Evolutionary conservation across 768 basidiomycete species (phyloP), one percentile per base, ranked within the genome.

Genomic region (Xerocomus spinulosus): DNA sequence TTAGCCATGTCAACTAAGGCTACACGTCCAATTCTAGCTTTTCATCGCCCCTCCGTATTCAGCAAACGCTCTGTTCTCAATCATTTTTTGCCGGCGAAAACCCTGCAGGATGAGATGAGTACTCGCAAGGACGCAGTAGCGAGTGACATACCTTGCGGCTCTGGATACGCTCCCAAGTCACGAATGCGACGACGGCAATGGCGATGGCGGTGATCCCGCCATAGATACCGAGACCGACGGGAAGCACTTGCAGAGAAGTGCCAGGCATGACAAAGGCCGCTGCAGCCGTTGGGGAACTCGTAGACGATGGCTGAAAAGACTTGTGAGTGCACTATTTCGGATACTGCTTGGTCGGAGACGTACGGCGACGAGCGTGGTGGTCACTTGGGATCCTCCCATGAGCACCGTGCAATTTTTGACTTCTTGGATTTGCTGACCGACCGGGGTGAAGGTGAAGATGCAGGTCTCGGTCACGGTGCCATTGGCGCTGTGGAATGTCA

Each of bases 201-300:
- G 85, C 86, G 57, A 93, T 84, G 8, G 85, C 85, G 25, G 88
- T 88, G 50, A 95, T 84, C 53, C 89, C 90, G 38, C 84, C 87
- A 60, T 87, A 92, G 9, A 93, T 77, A 43, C 85, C 87, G 35
- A 92, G 75, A 54, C 90, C 90, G 53, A 92, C 82, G 0, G 90
- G 90, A 28, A 91, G 73, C 4, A 92, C 89, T 34, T 80, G 77
- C 15, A 92, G 57, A 48, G 76, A 73, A 69, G 80, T 85, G 18
- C 90, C 90, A 10, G 90, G 90, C 30, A 90, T 68, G 25, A 69
- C 56, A 64, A 88, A 87, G 4, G 74, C 63, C 3, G 70, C 65
- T 9, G 58, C 56, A 3, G 57, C 54, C 21, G 51, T 52, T 21
- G 71, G 55, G 25, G 67, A 54, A 5, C 68, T 49, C 9, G 62